Evolutionary conservation across 1,284 basidiomycete species (phyloP).

Genomic region (Moesziomyces antarcticus): DNA sequence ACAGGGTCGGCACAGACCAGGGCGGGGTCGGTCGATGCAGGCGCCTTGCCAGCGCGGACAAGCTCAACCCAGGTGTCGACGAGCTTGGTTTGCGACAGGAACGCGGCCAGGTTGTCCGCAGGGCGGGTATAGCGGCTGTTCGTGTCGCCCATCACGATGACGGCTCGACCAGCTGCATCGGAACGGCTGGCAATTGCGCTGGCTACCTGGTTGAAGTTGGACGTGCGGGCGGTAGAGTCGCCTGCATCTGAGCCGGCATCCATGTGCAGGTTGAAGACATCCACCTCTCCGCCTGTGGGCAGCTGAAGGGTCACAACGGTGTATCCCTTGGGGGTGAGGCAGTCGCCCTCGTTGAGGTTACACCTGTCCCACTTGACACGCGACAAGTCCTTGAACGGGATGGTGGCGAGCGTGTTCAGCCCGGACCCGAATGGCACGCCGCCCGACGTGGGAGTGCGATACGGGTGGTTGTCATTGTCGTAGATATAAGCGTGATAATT

Average conservation of each 20-base stretch:
- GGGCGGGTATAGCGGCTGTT: conserved; percentile 26
- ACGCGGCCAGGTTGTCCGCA: conserved; percentile 9
- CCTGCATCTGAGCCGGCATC: conserved; percentile 19
- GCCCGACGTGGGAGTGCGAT: conserved; percentile 24
- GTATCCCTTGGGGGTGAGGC: conserved; percentile 26
- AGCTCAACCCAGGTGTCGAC: conserved; percentile 23
- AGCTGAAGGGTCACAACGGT: conserved; percentile 20
- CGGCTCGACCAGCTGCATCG: conserved; percentile 12
- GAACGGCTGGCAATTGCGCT: conserved; percentile 17
- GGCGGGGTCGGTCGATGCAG: conserved; percentile 16
- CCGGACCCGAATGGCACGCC: conserved; percentile 24
- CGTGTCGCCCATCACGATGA: conserved; percentile 33
- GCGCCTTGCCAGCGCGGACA: conserved; percentile 8
- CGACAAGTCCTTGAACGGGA: conserved; percentile 9
- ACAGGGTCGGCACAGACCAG: conserved; percentile 16
- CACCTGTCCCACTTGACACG: conserved; percentile 27
- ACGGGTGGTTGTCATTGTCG: conserved; percentile 19
- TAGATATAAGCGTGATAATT: conserved; percentile 34
- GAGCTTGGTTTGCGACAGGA: conserved; percentile 16
- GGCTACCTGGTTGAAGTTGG: conserved; percentile 24
- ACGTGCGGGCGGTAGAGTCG: conserved; percentile 15
- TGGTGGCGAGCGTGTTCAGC: conserved; percentile 24
- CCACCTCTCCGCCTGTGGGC: conserved; percentile 11
- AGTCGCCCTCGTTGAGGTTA: conserved; percentile 22
- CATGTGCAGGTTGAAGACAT: conserved; percentile 28